A percentile compares a stretch with the other conserved stretches of the same genome.
Evolutionary conservation across 1,284 basidiomycete genomes (phyloP).

Genomic region (Mycena citricolor): DNA sequence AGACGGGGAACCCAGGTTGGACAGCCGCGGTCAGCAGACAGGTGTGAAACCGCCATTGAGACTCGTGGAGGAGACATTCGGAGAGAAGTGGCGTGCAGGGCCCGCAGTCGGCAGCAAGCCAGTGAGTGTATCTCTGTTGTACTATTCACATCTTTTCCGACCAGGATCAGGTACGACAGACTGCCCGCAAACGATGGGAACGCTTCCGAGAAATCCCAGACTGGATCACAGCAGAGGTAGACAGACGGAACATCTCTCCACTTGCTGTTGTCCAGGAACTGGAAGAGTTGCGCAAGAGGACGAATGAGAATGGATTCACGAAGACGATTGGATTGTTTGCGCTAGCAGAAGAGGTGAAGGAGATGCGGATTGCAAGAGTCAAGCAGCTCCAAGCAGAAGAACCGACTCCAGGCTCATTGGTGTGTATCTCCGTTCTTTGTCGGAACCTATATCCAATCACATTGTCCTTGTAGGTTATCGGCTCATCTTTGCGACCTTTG

Average conservation of each 20-base stretch:
- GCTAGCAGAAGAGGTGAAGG: too few relatives aligned
- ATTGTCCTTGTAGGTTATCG: too few relatives aligned
- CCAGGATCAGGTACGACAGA: background rate
- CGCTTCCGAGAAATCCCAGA: slow-evolving; percentile 30
- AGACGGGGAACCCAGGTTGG: slow-evolving; percentile 21
- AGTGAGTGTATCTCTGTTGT: background rate
- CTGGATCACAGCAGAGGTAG: slow-evolving; percentile 20
- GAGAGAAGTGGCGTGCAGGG: slow-evolving; percentile 25
- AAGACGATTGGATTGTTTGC: too few relatives aligned
- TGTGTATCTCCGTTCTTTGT: too few relatives aligned
- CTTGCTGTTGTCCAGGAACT: slow-evolving; percentile 19
- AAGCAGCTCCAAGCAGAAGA: too few relatives aligned
- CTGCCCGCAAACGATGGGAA: slow-evolving; percentile 25
- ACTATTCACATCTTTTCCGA: background rate
- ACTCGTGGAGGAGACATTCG: slow-evolving; percentile 27
- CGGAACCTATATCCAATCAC: too few relatives aligned
- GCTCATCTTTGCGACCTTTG: too few relatives aligned
- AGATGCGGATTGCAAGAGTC: too few relatives aligned
- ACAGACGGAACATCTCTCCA: slow-evolving; percentile 14
- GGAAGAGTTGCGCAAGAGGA: slow-evolving; percentile 9
- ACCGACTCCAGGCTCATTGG: too few relatives aligned
- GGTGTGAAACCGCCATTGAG: slow-evolving; percentile 28
- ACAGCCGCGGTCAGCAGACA: slow-evolving; percentile 17
- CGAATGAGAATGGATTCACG: too few relatives aligned
- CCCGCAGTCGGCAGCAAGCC: slow-evolving; percentile 9